A percentile compares a stretch with the other conserved stretches of the same genome.
Conservation (phyloP, 768 basidiomycete genomes). For the Amyloporia xantha region DNA sequence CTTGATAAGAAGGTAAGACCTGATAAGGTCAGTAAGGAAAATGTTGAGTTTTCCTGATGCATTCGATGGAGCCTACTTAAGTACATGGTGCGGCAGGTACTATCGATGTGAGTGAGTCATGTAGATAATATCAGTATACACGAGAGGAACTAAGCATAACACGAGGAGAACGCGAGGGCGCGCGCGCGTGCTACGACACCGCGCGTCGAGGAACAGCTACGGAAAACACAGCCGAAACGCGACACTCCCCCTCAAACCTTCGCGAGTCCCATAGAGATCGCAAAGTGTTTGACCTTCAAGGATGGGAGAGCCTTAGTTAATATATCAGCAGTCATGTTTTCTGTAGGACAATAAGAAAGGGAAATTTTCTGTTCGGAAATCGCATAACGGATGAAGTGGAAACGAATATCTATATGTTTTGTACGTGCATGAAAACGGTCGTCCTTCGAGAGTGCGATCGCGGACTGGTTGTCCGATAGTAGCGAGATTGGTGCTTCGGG, state of each 20-base stretch:
- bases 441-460: slow-evolving; percentile 1
- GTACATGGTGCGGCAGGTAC: no score
- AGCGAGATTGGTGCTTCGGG: neutral
- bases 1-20: no score
- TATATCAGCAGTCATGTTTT: slow-evolving; percentile 25
- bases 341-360: slow-evolving; percentile 24
- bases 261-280: neutral
- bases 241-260: slow-evolving; percentile 8
- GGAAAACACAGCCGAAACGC: no score
- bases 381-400: slow-evolving; percentile 17
- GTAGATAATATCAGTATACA: no score
- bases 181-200: no score
- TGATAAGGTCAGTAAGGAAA: no score
- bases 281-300: slow-evolving; percentile 3
- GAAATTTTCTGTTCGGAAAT: slow-evolving; percentile 4
- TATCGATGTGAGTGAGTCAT: no score
- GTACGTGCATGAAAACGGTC: neutral
- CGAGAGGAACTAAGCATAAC: no score
- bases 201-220: no score
- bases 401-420: slow-evolving; percentile 26
- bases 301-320: slow-evolving; percentile 26
- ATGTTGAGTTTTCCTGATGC: no score
- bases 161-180: no score
- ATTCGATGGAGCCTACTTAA: no score
- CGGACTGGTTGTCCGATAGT: neutral